Conservation (phyloP, 441 rosid species). For the Viola pubescens region DNA sequence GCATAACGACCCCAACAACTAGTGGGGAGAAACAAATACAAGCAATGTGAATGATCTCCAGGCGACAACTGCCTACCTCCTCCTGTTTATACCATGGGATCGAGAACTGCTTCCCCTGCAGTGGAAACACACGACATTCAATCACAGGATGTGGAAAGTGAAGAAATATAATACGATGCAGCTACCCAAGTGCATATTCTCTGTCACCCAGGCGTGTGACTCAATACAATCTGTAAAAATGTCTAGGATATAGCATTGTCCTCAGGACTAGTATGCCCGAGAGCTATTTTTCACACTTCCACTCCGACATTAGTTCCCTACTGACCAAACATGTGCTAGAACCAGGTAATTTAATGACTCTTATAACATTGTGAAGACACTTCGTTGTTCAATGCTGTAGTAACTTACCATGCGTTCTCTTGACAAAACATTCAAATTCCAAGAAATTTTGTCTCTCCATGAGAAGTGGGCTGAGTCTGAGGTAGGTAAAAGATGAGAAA, state of each 20-base stretch:
- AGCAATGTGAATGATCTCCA: not conserved
- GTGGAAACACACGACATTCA: not conserved
- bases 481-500: constrained; percentile 65
- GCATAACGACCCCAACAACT: constrained; percentile 12
- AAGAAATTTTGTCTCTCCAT: constrained; percentile 73
- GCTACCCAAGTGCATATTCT: too few species aligned
- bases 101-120: constrained; percentile 48
- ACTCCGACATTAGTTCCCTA: too few species aligned
- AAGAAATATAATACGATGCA: too few species aligned
- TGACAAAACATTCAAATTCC: constrained; percentile 75
- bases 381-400: not conserved
- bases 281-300: too few species aligned
- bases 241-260: too few species aligned
- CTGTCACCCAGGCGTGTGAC: too few species aligned
- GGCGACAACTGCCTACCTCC: not conserved
- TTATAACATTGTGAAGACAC: not conserved
- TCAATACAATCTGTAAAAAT: too few species aligned
- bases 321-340: not conserved
- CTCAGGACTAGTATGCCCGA: too few species aligned
- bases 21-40: constrained; percentile 19
- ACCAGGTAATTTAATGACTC: not conserved
- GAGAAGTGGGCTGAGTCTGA: constrained; percentile 62
- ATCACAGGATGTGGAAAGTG: not conserved
- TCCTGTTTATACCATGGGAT: constrained; percentile 32
- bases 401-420: constrained; percentile 79